Base-by-base conservation (phyloP, 352 stramenopile genomes). In the Thalassiosira exigua region DNA sequence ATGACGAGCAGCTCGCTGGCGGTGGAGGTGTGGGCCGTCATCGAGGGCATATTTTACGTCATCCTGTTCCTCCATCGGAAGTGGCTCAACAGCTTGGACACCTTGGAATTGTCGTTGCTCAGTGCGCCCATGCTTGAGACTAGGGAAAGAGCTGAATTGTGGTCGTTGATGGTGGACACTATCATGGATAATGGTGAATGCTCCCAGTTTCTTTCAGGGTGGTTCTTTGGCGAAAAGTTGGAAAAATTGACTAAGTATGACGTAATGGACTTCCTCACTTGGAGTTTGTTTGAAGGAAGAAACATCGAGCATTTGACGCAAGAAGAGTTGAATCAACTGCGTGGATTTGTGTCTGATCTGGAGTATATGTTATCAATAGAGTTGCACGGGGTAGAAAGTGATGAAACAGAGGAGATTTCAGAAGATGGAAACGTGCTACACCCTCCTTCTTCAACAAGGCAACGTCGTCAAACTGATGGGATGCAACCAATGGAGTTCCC, bases 231-330 rank as follows among this genome's bases (percentile, higher is more conserved):
- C 54, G 69, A 83, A 54, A 65, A 85, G 21, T 66, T 92, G 30
- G 77, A 90, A 33, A 68, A 79, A 2, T 88, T 94, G 67, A 90
- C 87, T 0, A 75, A 59, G 11, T 92, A 91, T 58, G 89, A 94
- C 76, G 71, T 93, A 26, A 79, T 71, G 59, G 87, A 94, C 67
- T 94, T 90, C 70, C 60, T 91, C 22, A 66, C 56, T 24, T 94
- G 89, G 89, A 81, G 58, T 27, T 76, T 94, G 72, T 94, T 93
- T 71, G 89, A 94, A 65, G 79, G 87, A 42, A 48, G 89, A 9
- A 91, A 91, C 71, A 84, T 89, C 41, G 89, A 94, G 61, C 89
- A 94, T 80, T 82, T 94, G 66, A 92, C 86, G 50, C 67, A 68
- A 4, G 54, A 86, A 32, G 89, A 94, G 58, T 58, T 82, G 12